Evolutionary conservation across 345 rosid species (phyloP).

Genomic region (Arabidopsis suecica): DNA sequence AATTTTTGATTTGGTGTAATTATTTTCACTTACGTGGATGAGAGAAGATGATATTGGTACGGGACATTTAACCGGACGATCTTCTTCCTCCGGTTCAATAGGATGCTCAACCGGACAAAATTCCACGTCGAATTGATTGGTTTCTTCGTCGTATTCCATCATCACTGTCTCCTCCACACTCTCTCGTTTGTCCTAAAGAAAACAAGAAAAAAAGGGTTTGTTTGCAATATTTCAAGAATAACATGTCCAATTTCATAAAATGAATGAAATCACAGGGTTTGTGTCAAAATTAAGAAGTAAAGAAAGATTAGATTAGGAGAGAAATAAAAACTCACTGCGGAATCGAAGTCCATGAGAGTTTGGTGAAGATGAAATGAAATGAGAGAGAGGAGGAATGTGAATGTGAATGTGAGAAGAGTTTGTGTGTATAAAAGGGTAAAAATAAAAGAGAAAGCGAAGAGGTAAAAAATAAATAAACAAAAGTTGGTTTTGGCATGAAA

Average conservation of each 20-base stretch:
- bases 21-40: conserved; percentile 52
- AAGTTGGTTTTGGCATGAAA: conserved; percentile 40
- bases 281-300: not conserved
- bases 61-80: conserved; percentile 88
- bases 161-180: conserved; percentile 35
- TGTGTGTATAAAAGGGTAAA: conserved; percentile 39
- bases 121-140: conserved; percentile 51
- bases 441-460: not conserved
- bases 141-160: conserved; percentile 44
- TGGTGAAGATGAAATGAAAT: conserved; percentile 32
- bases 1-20: not conserved
- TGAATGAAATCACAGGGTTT: not conserved
- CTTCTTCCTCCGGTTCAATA: conserved; percentile 86
- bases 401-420: conserved; percentile 13
- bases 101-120: conserved; percentile 94
- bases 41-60: conserved; percentile 64
- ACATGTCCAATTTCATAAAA: not conserved
- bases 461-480: conserved; percentile 33
- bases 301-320: not conserved
- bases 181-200: conserved; percentile 35
- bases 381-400: conserved; percentile 38
- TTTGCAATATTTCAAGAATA: not conserved
- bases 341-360: conserved; percentile 42
- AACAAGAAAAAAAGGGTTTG: not conserved
- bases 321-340: conserved; percentile 32